phyloP scores from a whole-genome alignment of 495 filamentous ascomycete genomes.

The Penicillium crystallinum region DNA sequence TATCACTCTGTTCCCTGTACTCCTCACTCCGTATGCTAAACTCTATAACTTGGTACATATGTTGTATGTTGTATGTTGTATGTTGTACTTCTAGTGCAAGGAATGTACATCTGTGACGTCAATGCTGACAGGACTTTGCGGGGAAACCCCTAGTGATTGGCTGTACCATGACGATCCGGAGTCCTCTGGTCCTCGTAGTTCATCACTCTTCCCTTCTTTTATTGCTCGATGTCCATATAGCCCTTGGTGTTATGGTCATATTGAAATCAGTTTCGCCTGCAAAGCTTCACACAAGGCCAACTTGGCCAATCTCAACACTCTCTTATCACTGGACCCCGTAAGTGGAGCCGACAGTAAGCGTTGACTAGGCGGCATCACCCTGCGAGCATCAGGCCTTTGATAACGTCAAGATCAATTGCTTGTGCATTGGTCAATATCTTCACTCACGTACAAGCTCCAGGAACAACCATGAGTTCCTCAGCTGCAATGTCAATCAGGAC shows the following conservation, averaged over 20 bases:
- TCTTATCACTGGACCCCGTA: background rate
- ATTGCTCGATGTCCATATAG: background rate
- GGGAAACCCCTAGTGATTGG: background rate
- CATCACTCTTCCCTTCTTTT: background rate
- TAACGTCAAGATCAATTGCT: background rate
- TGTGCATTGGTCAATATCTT: background rate
- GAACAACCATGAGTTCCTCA: constrained; percentile 19
- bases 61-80: no score
- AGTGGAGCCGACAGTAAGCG: background rate
- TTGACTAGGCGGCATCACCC: background rate
- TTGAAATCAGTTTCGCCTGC: background rate
- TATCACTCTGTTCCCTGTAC: no score
- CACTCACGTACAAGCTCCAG: background rate
- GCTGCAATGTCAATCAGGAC: constrained; percentile 7
- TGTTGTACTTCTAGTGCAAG: no score
- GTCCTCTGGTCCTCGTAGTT: background rate
- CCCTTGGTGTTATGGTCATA: no score
- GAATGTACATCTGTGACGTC: background rate
- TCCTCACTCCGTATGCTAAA: no score
- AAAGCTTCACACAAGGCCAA: background rate
- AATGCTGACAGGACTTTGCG: background rate
- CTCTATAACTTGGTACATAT: no score
- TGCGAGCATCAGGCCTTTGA: background rate
- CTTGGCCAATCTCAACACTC: background rate
- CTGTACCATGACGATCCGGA: background rate